Percentiles rank a stretch among this genome's conserved stretches.
These are phyloP conservation scores for Podospora pseudopauciseta DNA, from an alignment of 495 filamentous ascomycete species.

Conservation along the genomic window DNA sequence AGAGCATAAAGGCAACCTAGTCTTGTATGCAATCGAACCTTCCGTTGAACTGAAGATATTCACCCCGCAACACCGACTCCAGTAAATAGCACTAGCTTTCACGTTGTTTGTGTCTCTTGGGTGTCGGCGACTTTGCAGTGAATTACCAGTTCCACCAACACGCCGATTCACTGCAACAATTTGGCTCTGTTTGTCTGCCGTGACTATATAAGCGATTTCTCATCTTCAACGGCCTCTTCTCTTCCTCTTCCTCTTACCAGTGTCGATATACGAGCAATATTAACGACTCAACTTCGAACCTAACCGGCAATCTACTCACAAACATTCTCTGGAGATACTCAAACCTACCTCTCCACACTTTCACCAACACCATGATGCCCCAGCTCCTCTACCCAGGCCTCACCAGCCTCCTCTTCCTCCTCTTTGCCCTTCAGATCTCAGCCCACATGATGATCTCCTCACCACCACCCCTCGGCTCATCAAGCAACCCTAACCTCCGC, in stretches of 20 bases:
- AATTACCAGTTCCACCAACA: not conserved
- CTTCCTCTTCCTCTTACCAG: not conserved
- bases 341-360: not conserved
- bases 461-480: conserved; percentile 49
- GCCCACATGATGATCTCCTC: conserved; percentile 55
- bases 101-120: not conserved
- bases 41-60: not conserved
- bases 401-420: conserved; percentile 1
- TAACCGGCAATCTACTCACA: no score
- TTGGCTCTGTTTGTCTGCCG: not conserved
- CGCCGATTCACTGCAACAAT: not conserved
- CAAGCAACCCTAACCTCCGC: conserved; percentile 42
- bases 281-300: not conserved
- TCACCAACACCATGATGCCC: not conserved
- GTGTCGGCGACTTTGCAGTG: not conserved
- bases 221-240: not conserved
- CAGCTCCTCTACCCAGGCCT: not conserved
- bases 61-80: not conserved
- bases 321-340: not conserved
- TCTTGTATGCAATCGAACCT: not conserved
- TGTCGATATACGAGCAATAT: not conserved
- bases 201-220: not conserved
- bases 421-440: not conserved
- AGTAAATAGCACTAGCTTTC: not conserved
- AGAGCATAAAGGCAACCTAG: not conserved